phyloP scores from a whole-genome alignment of 768 basidiomycete genomes.

The Amanita pallidorosea region DNA sequence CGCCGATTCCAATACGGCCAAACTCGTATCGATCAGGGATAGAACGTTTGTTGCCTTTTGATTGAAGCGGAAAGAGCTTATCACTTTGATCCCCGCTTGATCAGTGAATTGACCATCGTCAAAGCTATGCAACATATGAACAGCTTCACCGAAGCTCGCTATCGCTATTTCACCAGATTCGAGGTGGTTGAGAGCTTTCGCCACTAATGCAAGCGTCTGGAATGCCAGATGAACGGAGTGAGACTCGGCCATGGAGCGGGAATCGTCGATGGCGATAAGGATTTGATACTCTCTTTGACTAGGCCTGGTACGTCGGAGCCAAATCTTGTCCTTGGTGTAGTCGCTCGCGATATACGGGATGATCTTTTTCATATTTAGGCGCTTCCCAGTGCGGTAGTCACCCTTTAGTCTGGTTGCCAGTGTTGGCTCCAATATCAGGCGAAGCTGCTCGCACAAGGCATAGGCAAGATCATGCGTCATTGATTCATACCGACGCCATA shows the following conservation, averaged over 20 bases:
- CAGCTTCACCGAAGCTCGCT: conserved; percentile 79
- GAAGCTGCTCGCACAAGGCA: conserved; percentile 89
- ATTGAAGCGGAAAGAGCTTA: conserved; percentile 80
- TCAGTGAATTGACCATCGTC: conserved; percentile 74
- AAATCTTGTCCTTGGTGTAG: conserved; percentile 99
- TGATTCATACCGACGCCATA: conserved; percentile 91
- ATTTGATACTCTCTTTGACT: conserved; percentile 95
- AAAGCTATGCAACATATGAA: conserved; percentile 86
- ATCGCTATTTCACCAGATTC: conserved; percentile 94
- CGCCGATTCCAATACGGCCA: conserved; percentile 65
- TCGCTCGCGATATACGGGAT: conserved; percentile 97
- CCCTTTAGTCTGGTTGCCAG: conserved; percentile 89
- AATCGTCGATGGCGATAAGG: conserved; percentile 90
- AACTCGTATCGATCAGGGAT: conserved; percentile 68
- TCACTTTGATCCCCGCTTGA: conserved; percentile 67
- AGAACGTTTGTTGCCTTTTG: conserved; percentile 87
- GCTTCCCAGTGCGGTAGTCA: conserved; percentile 95
- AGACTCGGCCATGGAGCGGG: conserved; percentile 91
- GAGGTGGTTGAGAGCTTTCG: conserved; percentile 80
- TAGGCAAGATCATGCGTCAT: conserved; percentile 88
- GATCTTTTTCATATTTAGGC: conserved; percentile 98
- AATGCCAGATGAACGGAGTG: conserved; percentile 90
- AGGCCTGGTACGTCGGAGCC: conserved; percentile 90
- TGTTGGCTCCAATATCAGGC: conserved; percentile 93
- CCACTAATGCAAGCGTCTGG: conserved; percentile 86